phyloP scores from a whole-genome alignment of 495 filamentous ascomycete genomes.

The Delitschia confertaspora region DNA sequence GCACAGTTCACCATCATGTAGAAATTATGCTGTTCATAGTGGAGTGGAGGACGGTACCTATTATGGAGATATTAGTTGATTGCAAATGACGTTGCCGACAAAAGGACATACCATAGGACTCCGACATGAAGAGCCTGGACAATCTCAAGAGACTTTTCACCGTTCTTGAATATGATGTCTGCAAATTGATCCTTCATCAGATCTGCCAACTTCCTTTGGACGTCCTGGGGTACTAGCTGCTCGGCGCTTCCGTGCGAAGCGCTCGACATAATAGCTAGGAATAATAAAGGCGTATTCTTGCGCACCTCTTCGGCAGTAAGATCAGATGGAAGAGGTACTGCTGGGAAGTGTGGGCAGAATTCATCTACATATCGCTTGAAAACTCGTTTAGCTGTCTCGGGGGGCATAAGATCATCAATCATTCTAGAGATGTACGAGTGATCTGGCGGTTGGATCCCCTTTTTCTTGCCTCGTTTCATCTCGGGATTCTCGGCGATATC shows the following conservation, averaged over 20 bases:
- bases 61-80: constrained; percentile 25
- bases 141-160: constrained; percentile 78
- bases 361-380: constrained; percentile 61
- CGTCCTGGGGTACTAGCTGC: constrained; percentile 30
- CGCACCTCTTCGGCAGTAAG: constrained; percentile 61
- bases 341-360: constrained; percentile 65
- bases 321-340: constrained; percentile 62
- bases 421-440: constrained; percentile 52
- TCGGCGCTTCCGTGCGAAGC: constrained; percentile 51
- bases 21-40: constrained; percentile 81
- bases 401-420: constrained; percentile 57
- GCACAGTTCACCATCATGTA: constrained; percentile 82
- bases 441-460: constrained; percentile 24
- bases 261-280: constrained; percentile 66
- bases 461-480: constrained; percentile 19
- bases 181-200: constrained; percentile 67
- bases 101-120: constrained; percentile 20
- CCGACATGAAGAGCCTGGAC: constrained; percentile 61
- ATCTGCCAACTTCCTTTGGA: constrained; percentile 45
- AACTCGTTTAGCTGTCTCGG: constrained; percentile 51
- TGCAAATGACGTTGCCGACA: background rate
- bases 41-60: constrained; percentile 79
- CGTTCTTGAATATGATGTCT: constrained; percentile 62
- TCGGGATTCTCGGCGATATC: constrained; percentile 22
- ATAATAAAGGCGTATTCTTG: constrained; percentile 64